Evolutionary conservation across 2,329 filamentous ascomycete genomes (phyloP), one percentile per base, ranked within the genome.

Genomic region (Arthrobotrys iridis): DNA sequence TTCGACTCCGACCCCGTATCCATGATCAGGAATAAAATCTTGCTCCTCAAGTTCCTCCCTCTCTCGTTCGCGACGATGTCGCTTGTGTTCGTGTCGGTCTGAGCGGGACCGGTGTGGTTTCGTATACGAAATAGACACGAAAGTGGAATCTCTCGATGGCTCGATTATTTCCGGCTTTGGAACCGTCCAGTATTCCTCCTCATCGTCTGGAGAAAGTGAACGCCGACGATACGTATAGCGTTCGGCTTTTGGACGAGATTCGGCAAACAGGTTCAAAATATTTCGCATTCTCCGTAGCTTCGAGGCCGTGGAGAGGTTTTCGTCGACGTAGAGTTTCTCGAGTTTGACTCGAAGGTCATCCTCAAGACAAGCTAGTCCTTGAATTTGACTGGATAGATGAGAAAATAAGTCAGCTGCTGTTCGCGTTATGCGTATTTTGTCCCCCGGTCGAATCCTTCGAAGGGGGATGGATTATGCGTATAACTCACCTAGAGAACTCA

Each of bases 271-370:
- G 28, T 55, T 62, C 1, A 75, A 33, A 30, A 68, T 57, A 24
- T 75, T 75, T 45, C 71, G 52, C 71, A 75, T 75, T 30, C 71
- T 68, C 20, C 71, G 57, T 3, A 75, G 18, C 35, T 75, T 75
- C 3, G 71, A 75, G 3, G 63, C 30, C 11, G 71, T 75, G 30
- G 71, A 68, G 5, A 75, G 63, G 57, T 75, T 64, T 30, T 75
- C 71, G 33, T 75, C 71, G 18, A 75, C 71, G 28, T 75, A 75
- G 30, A 75, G 13, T 50, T 75, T 75, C 41, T 75, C 71, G 40
- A 75, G 63, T 22, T 75, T 75, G 35, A 75, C 63, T 18, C 71
- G 45, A 20, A 75, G 24, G 46, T 75, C 71, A 15, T 75, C 71
- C 35, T 75, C 71, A 15, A 64, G 63, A 5, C 63, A 59, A 20